phyloP scores from a whole-genome alignment of 2,329 filamentous ascomycete species.

The Ceratocystis colombiana region DNA sequence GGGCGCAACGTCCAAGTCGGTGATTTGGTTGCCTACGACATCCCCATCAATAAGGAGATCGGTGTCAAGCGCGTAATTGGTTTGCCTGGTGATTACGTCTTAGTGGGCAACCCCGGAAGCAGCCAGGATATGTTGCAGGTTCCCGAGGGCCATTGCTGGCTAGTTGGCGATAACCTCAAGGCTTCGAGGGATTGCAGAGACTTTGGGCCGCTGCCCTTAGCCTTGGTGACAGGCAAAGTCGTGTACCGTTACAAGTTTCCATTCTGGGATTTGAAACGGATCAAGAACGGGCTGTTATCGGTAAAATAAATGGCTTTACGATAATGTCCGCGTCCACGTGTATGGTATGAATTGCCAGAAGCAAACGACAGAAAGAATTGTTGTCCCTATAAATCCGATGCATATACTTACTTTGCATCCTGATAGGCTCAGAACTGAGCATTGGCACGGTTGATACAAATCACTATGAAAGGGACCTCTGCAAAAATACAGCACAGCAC shows the following conservation, averaged over 20 bases:
- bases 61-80: constrained; percentile 73
- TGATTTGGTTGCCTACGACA: constrained; percentile 69
- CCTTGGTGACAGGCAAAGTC: constrained; percentile 73
- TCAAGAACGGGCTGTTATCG: constrained; percentile 38
- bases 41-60: constrained; percentile 51
- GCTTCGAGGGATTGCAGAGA: constrained; percentile 77
- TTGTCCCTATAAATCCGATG: too few species aligned
- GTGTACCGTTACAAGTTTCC: constrained; percentile 50
- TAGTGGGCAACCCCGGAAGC: constrained; percentile 49
- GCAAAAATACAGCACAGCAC: too few species aligned
- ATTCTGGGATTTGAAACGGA: constrained; percentile 36
- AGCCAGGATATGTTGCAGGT: constrained; percentile 48
- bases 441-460: too few species aligned
- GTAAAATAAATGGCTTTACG: constrained; percentile 11
- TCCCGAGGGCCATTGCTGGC: constrained; percentile 83
- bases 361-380: neutral
- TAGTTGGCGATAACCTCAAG: constrained; percentile 77
- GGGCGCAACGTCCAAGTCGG: constrained; percentile 62
- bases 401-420: too few species aligned
- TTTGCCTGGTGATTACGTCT: constrained; percentile 66
- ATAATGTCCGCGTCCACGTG: neutral
- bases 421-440: too few species aligned
- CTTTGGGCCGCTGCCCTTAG: constrained; percentile 79
- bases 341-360: neutral
- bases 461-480: too few species aligned